phyloP scores from a whole-genome alignment of 1,284 basidiomycete genomes.

The Ustilago tritici region DNA sequence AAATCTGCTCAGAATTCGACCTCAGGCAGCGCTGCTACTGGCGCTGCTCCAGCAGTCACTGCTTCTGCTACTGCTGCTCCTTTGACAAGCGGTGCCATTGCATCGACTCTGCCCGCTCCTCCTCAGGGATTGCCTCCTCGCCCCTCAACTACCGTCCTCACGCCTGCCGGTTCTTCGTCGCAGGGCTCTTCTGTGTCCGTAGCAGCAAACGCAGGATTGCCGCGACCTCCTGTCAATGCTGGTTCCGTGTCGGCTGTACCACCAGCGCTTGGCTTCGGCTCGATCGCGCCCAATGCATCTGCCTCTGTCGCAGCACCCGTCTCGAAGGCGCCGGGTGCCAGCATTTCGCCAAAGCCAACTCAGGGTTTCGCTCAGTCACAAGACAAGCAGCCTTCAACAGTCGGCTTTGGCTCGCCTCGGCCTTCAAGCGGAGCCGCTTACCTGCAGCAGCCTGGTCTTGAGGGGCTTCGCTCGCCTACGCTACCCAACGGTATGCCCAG shows the following conservation, averaged over 20 bases:
- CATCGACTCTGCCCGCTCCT: conserved; percentile 54
- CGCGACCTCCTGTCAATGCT: conserved; percentile 48
- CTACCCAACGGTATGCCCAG: conserved; percentile 45
- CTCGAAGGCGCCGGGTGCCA: conserved; percentile 31
- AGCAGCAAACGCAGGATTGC: conserved; percentile 50
- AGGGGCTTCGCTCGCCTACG: conserved; percentile 51
- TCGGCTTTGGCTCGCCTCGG: conserved; percentile 15
- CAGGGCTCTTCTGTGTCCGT: conserved; percentile 45
- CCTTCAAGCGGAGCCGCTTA: conserved; percentile 24
- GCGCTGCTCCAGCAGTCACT: conserved; percentile 7
- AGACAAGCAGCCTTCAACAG: conserved; percentile 33
- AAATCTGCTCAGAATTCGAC: conserved; percentile 16
- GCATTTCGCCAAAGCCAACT: conserved; percentile 37
- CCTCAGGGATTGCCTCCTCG: conserved; percentile 61
- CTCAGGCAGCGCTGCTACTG: conserved; percentile 7
- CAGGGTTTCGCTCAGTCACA: conserved; percentile 23
- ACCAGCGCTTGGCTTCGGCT: conserved; percentile 45
- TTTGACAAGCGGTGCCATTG: conserved; percentile 9
- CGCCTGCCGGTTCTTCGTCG: conserved; percentile 33
- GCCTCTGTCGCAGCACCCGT: conserved; percentile 19
- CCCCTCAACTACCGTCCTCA: conserved; percentile 49
- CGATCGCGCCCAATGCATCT: conserved; percentile 33
- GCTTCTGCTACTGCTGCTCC: conserved; percentile 13
- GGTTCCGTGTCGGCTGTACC: conserved; percentile 13
- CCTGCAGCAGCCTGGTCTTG: conserved; percentile 43